Conservation (phyloP, 2,329 filamentous ascomycete genomes). For the Alternaria angustiovoidea region DNA sequence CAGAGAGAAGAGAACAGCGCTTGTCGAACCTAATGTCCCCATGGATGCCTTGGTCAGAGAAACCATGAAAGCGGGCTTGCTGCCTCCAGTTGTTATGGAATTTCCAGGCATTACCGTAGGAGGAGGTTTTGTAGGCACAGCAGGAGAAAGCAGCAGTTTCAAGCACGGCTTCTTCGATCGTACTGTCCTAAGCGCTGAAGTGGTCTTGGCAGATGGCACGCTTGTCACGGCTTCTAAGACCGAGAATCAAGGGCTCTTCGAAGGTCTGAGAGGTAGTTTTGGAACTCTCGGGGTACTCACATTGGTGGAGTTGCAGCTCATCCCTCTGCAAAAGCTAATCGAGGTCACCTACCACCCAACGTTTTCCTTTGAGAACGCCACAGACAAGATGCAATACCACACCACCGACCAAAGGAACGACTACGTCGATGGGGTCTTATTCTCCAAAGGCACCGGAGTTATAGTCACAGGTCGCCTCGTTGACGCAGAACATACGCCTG, state of each 20-base stretch:
- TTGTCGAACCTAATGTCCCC: conserved; percentile 74
- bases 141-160: conserved; percentile 73
- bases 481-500: conserved; percentile 48
- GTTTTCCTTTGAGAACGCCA: conserved; percentile 59
- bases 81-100: conserved; percentile 74
- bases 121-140: conserved; percentile 71
- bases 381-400: conserved; percentile 58
- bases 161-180: conserved; percentile 72
- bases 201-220: conserved; percentile 67
- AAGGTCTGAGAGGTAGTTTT: conserved; percentile 65
- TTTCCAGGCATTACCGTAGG: conserved; percentile 75
- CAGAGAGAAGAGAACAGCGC: conserved; percentile 58
- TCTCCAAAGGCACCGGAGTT: conserved; percentile 62
- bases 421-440: conserved; percentile 74
- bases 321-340: conserved; percentile 64
- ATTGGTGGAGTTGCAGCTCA: conserved; percentile 64
- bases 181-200: conserved; percentile 69
- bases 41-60: conserved; percentile 70
- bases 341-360: conserved; percentile 69
- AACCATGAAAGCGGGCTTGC: conserved; percentile 62
- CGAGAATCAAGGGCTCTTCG: conserved; percentile 63
- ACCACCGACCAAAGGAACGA: conserved; percentile 58
- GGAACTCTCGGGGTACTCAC: conserved; percentile 70
- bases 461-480: conserved; percentile 68
- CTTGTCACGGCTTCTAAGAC: conserved; percentile 58